Percentiles rank a stretch among this genome's conserved stretches.
These are phyloP conservation scores for Didymella segeticola DNA, from an alignment of 2,329 filamentous ascomycete genomes.

Conservation along the genomic window DNA sequence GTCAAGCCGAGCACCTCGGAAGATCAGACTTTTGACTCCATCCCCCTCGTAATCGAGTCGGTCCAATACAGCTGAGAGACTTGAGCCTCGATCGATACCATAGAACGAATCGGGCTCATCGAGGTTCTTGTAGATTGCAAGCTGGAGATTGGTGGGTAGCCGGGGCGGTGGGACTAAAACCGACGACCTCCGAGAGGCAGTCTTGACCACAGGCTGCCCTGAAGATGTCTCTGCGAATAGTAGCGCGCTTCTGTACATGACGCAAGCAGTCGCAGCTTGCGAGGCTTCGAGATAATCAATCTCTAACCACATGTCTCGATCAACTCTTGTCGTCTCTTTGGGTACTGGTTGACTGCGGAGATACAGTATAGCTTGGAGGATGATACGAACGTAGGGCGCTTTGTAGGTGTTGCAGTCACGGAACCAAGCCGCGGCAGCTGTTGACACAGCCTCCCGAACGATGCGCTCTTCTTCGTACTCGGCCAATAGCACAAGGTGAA, in stretches of 20 bases:
- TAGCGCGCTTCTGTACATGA: slow-evolving; percentile 86
- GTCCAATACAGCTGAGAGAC: slow-evolving; percentile 76
- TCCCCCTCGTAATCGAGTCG: slow-evolving; percentile 89
- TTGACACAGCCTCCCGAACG: slow-evolving; percentile 67
- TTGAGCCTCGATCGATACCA: slow-evolving; percentile 80
- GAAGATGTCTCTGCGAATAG: slow-evolving; percentile 79
- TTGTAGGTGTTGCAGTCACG: slow-evolving; percentile 52
- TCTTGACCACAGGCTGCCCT: slow-evolving; percentile 55
- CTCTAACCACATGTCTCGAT: slow-evolving; percentile 84
- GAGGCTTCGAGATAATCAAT: slow-evolving; percentile 76
- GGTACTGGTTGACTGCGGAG: slow-evolving; percentile 81
- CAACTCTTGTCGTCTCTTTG: slow-evolving; percentile 77
- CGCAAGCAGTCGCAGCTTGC: slow-evolving; percentile 74
- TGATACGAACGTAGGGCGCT: slow-evolving; percentile 71
- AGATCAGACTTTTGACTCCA: slow-evolving; percentile 84
- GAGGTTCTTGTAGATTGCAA: slow-evolving; percentile 87
- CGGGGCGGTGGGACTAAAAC: slow-evolving; percentile 55
- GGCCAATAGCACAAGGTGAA: slow-evolving; percentile 79
- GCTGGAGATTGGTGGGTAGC: slow-evolving; percentile 70
- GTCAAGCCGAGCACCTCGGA: slow-evolving; percentile 89
- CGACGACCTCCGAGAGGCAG: slow-evolving; percentile 69
- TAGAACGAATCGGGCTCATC: slow-evolving; percentile 98
- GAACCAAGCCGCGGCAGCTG: slow-evolving; percentile 70
- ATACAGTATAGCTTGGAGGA: slow-evolving; percentile 84
- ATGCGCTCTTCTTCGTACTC: slow-evolving; percentile 68